Evolutionary conservation across 2,329 filamentous ascomycete species (phyloP).

Genomic region (Arthroderma sp.): DNA sequence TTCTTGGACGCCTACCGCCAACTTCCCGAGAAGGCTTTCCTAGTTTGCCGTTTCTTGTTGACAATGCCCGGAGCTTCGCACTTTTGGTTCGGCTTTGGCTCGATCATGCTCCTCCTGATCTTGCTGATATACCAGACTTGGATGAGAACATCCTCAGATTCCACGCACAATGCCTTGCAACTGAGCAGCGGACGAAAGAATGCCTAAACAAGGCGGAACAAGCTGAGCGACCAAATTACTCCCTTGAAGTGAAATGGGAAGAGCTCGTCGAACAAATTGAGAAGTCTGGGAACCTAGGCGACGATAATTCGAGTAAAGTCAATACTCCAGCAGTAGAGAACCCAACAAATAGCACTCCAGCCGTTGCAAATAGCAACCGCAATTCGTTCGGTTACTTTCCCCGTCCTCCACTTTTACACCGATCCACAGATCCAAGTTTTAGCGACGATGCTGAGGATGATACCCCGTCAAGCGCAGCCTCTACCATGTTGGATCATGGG

Average conservation of each 20-base stretch:
- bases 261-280: slow-evolving; percentile 37
- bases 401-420: slow-evolving; percentile 25
- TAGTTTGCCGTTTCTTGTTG: slow-evolving; percentile 82
- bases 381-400: slow-evolving; percentile 31
- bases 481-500: slow-evolving; percentile 29
- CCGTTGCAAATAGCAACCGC: slow-evolving; percentile 22
- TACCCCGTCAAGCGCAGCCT: slow-evolving; percentile 33
- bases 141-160: slow-evolving; percentile 29
- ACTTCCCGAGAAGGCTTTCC: slow-evolving; percentile 84
- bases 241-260: slow-evolving; percentile 37
- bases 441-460: slow-evolving; percentile 28
- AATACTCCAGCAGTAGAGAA: slow-evolving; percentile 25
- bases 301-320: slow-evolving; percentile 27
- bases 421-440: slow-evolving; percentile 23
- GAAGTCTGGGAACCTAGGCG: slow-evolving; percentile 28
- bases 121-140: slow-evolving; percentile 26
- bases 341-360: slow-evolving; percentile 17
- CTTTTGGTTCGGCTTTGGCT: slow-evolving; percentile 55
- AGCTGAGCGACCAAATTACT: slow-evolving; percentile 35
- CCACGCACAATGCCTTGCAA: slow-evolving; percentile 29
- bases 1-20: slow-evolving; percentile 66
- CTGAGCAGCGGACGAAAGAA: slow-evolving; percentile 32
- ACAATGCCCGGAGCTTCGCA: slow-evolving; percentile 74
- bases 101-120: slow-evolving; percentile 25
- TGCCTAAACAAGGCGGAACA: slow-evolving; percentile 35